These are phyloP conservation scores for Gynostemma pentaphyllum DNA, from an alignment of 306 rosid species.

Conservation along the genomic window DNA sequence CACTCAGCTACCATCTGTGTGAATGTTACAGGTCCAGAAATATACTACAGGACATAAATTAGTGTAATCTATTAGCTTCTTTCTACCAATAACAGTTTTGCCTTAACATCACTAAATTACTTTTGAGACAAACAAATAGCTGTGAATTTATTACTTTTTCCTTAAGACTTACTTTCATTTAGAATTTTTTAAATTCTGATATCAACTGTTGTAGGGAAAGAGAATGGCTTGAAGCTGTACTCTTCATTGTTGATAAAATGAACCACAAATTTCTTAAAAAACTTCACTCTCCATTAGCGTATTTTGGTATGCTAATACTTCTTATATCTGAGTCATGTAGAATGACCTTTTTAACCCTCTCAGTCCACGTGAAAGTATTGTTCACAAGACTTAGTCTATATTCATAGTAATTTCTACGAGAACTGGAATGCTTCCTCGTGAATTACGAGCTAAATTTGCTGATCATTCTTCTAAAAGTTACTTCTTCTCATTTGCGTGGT, in stretches of 20 bases:
- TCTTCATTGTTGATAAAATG: neutral
- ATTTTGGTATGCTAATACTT: neutral
- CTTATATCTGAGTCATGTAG: neutral
- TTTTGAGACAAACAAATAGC: neutral
- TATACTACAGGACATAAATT: neutral
- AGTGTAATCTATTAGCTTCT: neutral
- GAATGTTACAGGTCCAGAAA: neutral
- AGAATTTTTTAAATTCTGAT: neutral
- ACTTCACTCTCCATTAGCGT: no score
- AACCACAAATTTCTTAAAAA: neutral
- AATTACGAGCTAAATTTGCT: neutral
- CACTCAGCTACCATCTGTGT: neutral
- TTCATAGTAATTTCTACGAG: neutral
- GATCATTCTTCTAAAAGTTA: neutral
- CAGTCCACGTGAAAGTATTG: neutral
- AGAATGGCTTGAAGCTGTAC: neutral
- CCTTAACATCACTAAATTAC: neutral
- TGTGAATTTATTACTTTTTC: neutral
- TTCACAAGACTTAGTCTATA: neutral
- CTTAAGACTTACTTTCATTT: neutral
- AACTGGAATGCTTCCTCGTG: neutral
- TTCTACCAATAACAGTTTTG: neutral
- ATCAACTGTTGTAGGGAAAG: neutral
- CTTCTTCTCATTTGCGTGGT: neutral
- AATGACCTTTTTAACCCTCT: neutral